Percentiles rank a stretch among this genome's conserved stretches.
Conservation (phyloP, 495 filamentous ascomycete genomes). For the Umbilicaria muhlenbergii region DNA sequence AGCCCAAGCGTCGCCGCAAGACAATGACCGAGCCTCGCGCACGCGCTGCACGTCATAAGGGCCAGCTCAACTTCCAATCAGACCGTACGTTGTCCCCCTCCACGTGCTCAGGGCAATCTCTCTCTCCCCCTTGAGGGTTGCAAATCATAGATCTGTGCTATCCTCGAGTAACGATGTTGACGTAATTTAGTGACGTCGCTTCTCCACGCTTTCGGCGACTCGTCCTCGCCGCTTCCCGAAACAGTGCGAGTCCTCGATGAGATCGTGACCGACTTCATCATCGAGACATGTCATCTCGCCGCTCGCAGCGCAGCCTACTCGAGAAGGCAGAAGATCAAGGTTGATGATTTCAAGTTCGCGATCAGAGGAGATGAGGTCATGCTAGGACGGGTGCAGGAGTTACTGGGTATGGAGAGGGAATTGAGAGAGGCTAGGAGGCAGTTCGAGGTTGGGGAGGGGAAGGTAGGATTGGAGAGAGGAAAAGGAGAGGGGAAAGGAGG, state of each 20-base stretch:
- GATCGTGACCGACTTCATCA: conserved; percentile 80
- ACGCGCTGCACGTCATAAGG: conserved; percentile 66
- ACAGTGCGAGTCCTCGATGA: conserved; percentile 83
- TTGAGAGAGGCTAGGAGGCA: conserved; percentile 62
- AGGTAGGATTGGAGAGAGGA: conserved; percentile 13
- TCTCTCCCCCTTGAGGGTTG: no score
- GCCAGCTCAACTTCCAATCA: conserved; percentile 73
- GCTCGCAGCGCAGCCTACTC: conserved; percentile 65
- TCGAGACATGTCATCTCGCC: conserved; percentile 80
- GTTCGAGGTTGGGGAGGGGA: conserved; percentile 38
- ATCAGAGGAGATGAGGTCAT: conserved; percentile 71
- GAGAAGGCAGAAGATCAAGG: conserved; percentile 86
- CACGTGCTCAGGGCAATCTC: no score
- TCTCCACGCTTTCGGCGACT: conserved; percentile 79
- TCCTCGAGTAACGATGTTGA: no score
- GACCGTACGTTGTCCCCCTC: conserved; percentile 47
- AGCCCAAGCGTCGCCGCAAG: background rate
- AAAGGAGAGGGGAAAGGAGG: conserved; percentile 13
- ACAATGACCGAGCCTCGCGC: conserved; percentile 53
- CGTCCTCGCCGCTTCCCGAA: conserved; percentile 51
- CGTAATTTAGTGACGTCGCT: conserved; percentile 21
- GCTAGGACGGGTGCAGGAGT: conserved; percentile 77
- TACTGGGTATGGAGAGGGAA: conserved; percentile 64
- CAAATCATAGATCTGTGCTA: no score
- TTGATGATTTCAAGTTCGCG: conserved; percentile 92